A percentile compares a stretch with the other conserved stretches of the same genome.
Evolutionary conservation across 2,329 filamentous ascomycete species (phyloP).

Genomic region (Allantophomopsis lycopodina): DNA sequence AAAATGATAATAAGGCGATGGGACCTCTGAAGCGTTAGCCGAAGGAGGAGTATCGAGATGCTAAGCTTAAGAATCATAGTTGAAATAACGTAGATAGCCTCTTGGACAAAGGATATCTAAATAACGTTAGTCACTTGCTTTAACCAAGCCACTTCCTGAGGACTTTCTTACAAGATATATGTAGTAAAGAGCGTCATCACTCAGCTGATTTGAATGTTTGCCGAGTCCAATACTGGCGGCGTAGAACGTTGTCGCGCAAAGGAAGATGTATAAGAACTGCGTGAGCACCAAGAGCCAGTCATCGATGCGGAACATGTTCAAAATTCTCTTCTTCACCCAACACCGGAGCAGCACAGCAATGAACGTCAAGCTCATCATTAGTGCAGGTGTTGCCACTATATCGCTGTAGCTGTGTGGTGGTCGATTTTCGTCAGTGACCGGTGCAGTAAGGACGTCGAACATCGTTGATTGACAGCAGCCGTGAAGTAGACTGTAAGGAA

Average conservation of each 20-base stretch:
- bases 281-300: not conserved
- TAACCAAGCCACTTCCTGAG: too few species aligned
- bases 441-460: not conserved
- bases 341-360: not conserved
- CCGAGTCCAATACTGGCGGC: not conserved
- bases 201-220: not conserved
- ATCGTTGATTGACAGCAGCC: not conserved
- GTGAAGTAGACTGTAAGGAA: not conserved
- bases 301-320: not conserved
- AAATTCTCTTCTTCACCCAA: not conserved
- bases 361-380: not conserved
- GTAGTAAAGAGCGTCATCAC: too few species aligned
- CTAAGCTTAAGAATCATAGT: conserved; percentile 2
- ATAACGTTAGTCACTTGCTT: not conserved
- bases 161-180: too few species aligned
- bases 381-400: not conserved
- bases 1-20: not conserved
- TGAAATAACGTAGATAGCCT: conserved; percentile 1
- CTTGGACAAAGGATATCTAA: not conserved
- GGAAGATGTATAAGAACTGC: not conserved
- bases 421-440: not conserved
- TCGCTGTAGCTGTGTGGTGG: not conserved
- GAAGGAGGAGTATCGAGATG: conserved; percentile 1
- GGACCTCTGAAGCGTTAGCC: not conserved
- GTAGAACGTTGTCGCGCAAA: not conserved